These are phyloP conservation scores for Russula emetica DNA, from an alignment of 768 basidiomycete genomes.

Conservation along the genomic window DNA sequence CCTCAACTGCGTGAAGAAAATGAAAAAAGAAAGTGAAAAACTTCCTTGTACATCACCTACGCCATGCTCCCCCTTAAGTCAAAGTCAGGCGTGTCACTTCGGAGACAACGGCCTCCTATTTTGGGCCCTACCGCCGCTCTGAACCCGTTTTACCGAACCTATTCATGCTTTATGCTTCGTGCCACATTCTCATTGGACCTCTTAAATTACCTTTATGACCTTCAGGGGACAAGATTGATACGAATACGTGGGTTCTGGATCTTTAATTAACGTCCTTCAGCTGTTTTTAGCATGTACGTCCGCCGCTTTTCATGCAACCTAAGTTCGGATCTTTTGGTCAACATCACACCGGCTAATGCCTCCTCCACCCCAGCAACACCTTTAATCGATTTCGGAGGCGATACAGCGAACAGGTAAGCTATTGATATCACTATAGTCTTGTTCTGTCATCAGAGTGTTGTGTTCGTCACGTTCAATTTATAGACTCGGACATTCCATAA, in stretches of 20 bases:
- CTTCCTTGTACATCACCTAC: not conserved
- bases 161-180: not conserved
- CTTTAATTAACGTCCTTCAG: not conserved
- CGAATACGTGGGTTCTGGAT: not conserved
- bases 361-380: not conserved
- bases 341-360: not conserved
- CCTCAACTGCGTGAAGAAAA: not conserved
- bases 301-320: not conserved
- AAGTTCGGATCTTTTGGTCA: not conserved
- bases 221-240: not conserved
- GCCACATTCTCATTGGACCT: too few species aligned
- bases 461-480: too few species aligned
- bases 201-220: not conserved
- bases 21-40: not conserved
- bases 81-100: not conserved
- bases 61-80: not conserved
- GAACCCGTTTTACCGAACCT: not conserved
- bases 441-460: too few species aligned
- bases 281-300: not conserved
- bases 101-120: conserved; percentile 4
- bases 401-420: not conserved
- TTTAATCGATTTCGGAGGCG: not conserved
- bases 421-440: not conserved
- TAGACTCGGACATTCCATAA: too few species aligned
- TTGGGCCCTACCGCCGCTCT: not conserved